Evolutionary conservation across 352 stramenopile genomes (phyloP), one percentile per base, ranked within the genome.

Genomic region (Plasmopara muralis): DNA sequence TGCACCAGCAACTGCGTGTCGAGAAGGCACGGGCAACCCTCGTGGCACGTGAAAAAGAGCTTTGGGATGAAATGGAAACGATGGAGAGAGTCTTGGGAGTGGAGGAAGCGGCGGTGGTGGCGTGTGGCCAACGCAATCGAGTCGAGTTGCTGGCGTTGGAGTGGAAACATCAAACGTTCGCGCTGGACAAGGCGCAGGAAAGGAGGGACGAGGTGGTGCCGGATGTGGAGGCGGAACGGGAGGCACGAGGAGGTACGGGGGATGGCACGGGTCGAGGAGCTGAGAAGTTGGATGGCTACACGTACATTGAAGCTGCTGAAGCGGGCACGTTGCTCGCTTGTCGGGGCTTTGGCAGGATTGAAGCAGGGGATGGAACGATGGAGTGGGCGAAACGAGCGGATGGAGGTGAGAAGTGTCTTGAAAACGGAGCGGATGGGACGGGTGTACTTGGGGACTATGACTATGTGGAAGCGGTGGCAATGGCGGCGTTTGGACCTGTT

Each of bases 1-100:
- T 85, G 4, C 74, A 87, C 34, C 67, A 69, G 34, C 62, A 83
- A 51, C 50, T 89, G 38, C 58, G 62, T 10, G 50, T 83, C 29
- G 79, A 89, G 30, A 64, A 66, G 38, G 67, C 62, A 9, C 86
- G 74, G 57, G 64, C 77, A 29, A 35, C 63, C 15, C 34, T 87
- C 12, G 53, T 58, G 28, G 53, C 45, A 16, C 63, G 81, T 37
- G 79, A 89, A 29, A 72, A 63, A 18, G 0, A 51, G 34, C 44
- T 87, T 6, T 83, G 57, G 62, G 47, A 56, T 6, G 68, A 85
- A 41, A 70, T 84, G 64, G 72, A 84, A 42, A 38, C 52, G 6
- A 43, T 85, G 0, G 68, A 86, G 16, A 55, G 47, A 8, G 46
- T 74, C 20, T 41, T 89, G 2, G 41, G 53, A 1, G 40, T 50